Percentiles rank a stretch among this genome's conserved stretches.
Conservation (phyloP, 164 flowering plant species). For the Vitis vinifera region ASM3070453v1 NC_081805.1:5781501-5782000, state of each 20-base stretch:
- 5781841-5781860: background rate
- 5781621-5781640: slow-evolving; percentile 15
- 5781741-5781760: background rate
- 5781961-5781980: background rate
- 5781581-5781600: slow-evolving; percentile 21
- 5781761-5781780: background rate
- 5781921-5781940: slow-evolving; percentile 1
- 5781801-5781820: slow-evolving; percentile 10
- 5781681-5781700: background rate
- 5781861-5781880: too few species aligned
- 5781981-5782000: background rate
- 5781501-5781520: too few species aligned
- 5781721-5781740: slow-evolving; percentile 13
- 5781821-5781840: slow-evolving; percentile 2
- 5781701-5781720: slow-evolving; percentile 10
- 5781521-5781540: too few species aligned
- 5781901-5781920: background rate
- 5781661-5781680: background rate
- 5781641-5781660: slow-evolving; percentile 11
- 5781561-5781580: background rate
- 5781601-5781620: slow-evolving; percentile 25
- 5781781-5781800: background rate
- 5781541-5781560: background rate
- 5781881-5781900: background rate
- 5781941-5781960: background rate